Evolutionary conservation across 768 basidiomycete species (phyloP).

Genomic region (Hemileccinum impolitum): DNA sequence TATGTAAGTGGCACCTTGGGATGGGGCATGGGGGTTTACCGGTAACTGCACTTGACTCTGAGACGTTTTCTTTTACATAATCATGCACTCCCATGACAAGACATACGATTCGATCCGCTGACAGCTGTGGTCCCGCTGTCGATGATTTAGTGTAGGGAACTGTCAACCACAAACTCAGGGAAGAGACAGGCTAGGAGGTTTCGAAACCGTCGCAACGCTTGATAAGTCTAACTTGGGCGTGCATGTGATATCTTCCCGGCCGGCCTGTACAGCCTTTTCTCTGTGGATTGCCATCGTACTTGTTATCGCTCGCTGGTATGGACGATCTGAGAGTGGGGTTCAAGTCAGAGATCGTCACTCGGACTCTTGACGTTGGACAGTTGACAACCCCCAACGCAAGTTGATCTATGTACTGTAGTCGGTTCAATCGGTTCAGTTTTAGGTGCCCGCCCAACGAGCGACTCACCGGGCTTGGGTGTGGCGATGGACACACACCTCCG

Average conservation of each 20-base stretch:
- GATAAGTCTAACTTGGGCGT: background rate
- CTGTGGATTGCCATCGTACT: too few relatives aligned
- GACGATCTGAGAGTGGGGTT: too few relatives aligned
- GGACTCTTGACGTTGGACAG: background rate
- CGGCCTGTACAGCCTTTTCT: too few relatives aligned
- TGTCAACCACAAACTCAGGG: background rate
- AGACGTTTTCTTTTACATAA: background rate
- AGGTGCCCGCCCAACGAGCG: background rate
- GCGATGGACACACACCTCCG: background rate
- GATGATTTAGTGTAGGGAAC: background rate
- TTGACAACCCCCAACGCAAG: background rate
- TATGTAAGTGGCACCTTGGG: too few relatives aligned
- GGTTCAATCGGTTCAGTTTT: background rate
- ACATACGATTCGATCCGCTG: background rate
- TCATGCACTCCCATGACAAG: background rate
- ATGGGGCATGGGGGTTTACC: too few relatives aligned
- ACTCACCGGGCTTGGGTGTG: background rate
- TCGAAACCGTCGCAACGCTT: background rate
- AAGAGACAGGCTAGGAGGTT: background rate
- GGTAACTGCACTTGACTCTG: background rate
- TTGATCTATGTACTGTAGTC: too few relatives aligned
- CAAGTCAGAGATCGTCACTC: background rate
- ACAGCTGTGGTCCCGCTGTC: slow-evolving; percentile 1
- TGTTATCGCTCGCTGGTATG: too few relatives aligned
- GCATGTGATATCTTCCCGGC: too few relatives aligned